A percentile compares a stretch with the other conserved stretches of the same genome.
These are phyloP conservation scores for Neurospora sublineolata DNA, from an alignment of 495 filamentous ascomycete genomes.

Conservation along the genomic window DNA sequence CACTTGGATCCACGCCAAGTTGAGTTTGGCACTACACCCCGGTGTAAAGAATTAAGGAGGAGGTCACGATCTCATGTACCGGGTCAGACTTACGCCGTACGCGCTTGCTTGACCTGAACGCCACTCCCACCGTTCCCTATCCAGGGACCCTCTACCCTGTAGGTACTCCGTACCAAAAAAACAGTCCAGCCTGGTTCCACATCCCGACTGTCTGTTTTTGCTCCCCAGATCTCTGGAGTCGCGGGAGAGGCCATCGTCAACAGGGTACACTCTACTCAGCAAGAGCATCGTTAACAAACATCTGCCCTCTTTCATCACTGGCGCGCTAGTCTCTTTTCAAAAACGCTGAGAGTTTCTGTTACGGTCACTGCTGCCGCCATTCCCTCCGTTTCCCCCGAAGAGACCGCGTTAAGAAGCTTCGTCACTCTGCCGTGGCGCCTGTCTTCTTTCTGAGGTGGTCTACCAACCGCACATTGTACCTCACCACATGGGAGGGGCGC, in stretches of 20 bases:
- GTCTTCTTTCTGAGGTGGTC: not conserved
- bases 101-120: constrained; percentile 2
- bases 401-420: not conserved
- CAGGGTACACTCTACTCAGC: not conserved
- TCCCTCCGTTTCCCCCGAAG: not conserved
- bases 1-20: constrained; percentile 4
- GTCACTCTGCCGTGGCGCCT: not conserved
- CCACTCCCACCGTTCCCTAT: constrained; percentile 13
- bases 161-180: constrained; percentile 10
- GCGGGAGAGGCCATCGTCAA: constrained; percentile 1
- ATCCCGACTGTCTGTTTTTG: not conserved
- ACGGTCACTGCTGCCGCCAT: not conserved
- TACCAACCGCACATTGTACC: not conserved
- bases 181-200: constrained; percentile 6
- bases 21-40: not conserved
- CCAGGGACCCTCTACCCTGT: not conserved
- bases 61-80: not conserved
- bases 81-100: constrained; percentile 2
- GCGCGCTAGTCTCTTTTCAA: not conserved
- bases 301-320: not conserved
- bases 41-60: not conserved
- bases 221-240: constrained; percentile 8
- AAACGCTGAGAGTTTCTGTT: not conserved
- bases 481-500: not conserved
- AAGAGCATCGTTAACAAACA: not conserved